A percentile compares a stretch with the other conserved stretches of the same genome.
Evolutionary conservation across 73 alveolate genomes (phyloP).

Genomic region (Stentor coeruleus): DNA sequence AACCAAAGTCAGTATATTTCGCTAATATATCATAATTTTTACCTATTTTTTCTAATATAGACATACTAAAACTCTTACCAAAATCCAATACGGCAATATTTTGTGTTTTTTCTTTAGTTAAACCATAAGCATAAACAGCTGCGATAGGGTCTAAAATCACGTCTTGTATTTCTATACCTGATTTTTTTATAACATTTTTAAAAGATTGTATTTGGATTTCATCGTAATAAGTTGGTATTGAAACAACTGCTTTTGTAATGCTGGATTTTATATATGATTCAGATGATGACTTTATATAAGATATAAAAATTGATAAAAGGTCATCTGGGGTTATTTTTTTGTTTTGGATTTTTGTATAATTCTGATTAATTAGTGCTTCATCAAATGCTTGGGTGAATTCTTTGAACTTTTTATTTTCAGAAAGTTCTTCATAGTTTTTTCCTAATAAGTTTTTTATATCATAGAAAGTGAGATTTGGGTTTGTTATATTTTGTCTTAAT

Average conservation of each 20-base stretch:
- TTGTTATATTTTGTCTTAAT: constrained; percentile 52
- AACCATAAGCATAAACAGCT: constrained; percentile 95
- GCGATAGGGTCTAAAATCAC: constrained; percentile 99
- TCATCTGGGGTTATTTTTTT: background rate
- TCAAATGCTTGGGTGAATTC: constrained; percentile 56
- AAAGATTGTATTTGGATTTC: constrained; percentile 92
- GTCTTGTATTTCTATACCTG: constrained; percentile 88
- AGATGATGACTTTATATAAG: constrained; percentile 68
- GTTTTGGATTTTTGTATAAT: background rate
- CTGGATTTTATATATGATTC: constrained; percentile 69
- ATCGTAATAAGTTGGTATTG: constrained; percentile 88
- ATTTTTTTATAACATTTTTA: constrained; percentile 83
- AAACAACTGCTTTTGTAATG: constrained; percentile 79
- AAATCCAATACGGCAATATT: constrained; percentile 84
- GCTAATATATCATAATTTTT: constrained; percentile 97
- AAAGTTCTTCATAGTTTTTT: constrained; percentile 52
- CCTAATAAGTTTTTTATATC: constrained; percentile 76
- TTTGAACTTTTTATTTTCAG: constrained; percentile 41
- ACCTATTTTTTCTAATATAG: constrained; percentile 78
- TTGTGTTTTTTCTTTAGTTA: constrained; percentile 84
- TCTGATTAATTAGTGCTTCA: constrained; percentile 46
- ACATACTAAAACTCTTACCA: constrained; percentile 88
- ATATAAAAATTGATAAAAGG: constrained; percentile 48
- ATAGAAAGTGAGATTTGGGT: constrained; percentile 64
- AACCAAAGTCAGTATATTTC: constrained; percentile 91